Evolutionary conservation across 352 stramenopile species (phyloP), one percentile per base, ranked within the genome.

Genomic region (Nothophytophthora sp.): DNA sequence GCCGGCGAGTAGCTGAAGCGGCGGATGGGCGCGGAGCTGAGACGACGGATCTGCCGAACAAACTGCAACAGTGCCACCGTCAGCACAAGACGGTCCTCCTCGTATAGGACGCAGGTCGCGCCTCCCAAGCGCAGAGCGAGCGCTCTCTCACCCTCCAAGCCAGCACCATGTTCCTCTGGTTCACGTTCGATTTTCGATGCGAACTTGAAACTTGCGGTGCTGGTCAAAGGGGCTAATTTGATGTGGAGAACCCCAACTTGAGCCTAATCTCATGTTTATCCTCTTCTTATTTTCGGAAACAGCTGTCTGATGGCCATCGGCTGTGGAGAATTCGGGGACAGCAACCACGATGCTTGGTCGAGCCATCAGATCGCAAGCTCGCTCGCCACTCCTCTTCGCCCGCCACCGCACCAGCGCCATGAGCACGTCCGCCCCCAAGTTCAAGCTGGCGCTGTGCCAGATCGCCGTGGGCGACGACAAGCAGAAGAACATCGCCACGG

Each of bases 391-490:
- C 29, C 30, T 56, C 25, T 32, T 37, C 45, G 20, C 50, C 33
- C 36, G 35, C 13, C 27, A 34, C n/a, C 34, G 55, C 13, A 50
- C 55, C 34, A 63, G 52, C 44, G 36, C 52, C 43, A 88, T 86
- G 74, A 84, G 66, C 45, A 45, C 63, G 12, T 16, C 67, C 19
- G 54, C 63, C 11, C 51, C 76, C 45, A 89, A 70, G 45, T 92
- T 97, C 64, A 95, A 96, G 58, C 59, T 99, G 45, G 96, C 93
- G 15, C 76, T 99, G 35, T 98, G 97, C 59, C 97, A 99, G 75
- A 97, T 99, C 64, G 72, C 81, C 12, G 96, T 98, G 29, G 91
- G 84, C 25, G 70, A 88, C 46, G 71, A 94, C 70, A 96, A 96
- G 76, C 50, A 56, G 8, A 70, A 76, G 42, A 96, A 96, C 67